Conservation (phyloP, 2,329 filamentous ascomycete species). For the Aspergillus phoenicis region DNA sequence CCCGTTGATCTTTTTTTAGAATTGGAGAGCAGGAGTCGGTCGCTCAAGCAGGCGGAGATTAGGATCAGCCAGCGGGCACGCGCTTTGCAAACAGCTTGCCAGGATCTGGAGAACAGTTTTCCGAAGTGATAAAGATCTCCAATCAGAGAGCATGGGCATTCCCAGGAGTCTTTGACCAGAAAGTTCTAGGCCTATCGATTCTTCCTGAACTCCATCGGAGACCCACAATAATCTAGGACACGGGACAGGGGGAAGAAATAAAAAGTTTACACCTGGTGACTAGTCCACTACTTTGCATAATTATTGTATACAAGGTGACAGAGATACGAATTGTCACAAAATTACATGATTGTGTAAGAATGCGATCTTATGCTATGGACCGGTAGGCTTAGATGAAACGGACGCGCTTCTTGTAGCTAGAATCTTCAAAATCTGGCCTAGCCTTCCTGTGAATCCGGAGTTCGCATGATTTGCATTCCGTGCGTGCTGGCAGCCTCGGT, state of each 20-base stretch:
- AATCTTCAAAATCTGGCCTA: not conserved
- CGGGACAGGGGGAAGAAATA: too few species aligned
- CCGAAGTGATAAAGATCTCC: not conserved
- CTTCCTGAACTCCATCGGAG: too few species aligned
- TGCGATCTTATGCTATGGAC: too few species aligned
- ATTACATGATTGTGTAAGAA: too few species aligned
- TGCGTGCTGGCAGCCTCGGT: not conserved
- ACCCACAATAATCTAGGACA: too few species aligned
- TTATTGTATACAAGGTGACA: too few species aligned
- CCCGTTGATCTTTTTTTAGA: not conserved
- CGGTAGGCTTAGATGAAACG: not conserved
- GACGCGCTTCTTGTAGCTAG: not conserved
- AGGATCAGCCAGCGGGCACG: not conserved
- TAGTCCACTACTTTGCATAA: too few species aligned
- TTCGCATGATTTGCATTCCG: not conserved
- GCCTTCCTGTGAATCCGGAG: not conserved
- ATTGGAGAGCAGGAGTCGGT: not conserved
- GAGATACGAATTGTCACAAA: too few species aligned
- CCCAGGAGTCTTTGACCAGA: too few species aligned
- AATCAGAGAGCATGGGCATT: too few species aligned
- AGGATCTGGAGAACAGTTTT: not conserved
- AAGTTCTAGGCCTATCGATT: too few species aligned
- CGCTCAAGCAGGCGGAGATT: not conserved
- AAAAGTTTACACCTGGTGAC: too few species aligned
- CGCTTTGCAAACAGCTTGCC: not conserved